Evolutionary conservation across 139 green algal genomes (phyloP), one percentile per base, ranked within the genome.

Genomic region (Desmodesmus armatus): DNA sequence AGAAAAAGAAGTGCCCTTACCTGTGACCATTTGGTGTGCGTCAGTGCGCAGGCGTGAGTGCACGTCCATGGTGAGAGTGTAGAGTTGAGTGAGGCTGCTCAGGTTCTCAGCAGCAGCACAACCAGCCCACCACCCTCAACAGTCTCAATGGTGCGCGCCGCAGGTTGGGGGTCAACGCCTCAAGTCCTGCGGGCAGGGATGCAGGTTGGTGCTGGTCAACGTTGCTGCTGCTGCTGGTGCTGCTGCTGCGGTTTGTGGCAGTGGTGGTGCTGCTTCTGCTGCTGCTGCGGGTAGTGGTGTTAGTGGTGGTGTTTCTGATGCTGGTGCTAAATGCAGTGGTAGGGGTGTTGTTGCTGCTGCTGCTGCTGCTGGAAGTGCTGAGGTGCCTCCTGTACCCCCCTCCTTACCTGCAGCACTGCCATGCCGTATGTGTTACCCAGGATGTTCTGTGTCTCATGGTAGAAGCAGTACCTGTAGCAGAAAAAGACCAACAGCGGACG

Each of bases 341-440:
- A n/a, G n/a, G n/a, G 58, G 21, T 13, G 58, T 23, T 67, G 2
- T 23, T 35, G 58, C 58, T 35, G 23, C 58, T 67, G 58, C 23
- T 67, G 58, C 58, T 67, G 2, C 51, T 62, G 21, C 21, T 1
- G 21, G 1, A 62, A 27, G 51, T 3, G 19, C 17, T 17, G 19
- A 17, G 19, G 21, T 17, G 19, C 17, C 1, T 62, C n/a, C n/a
- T 62, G 51, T 27, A 15, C 25, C 60, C 41, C 6, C 9, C 63
- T 7, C 3, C 75, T 29, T 62, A 96, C 95, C 94, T 98, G 96
- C 53, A 99, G 94, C 15, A 99, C 97, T n/a, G 93, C 95, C 97
- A 99, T 99, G 79, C 97, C 97, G 88, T 96, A 99, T 19, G 97
- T 99, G 90, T 98, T 97, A 51, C 97, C 97, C 78, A 99, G 92